These are phyloP conservation scores for Onygenales sp. DNA, from an alignment of 2,329 filamentous ascomycete species.

Conservation along the genomic window DNA sequence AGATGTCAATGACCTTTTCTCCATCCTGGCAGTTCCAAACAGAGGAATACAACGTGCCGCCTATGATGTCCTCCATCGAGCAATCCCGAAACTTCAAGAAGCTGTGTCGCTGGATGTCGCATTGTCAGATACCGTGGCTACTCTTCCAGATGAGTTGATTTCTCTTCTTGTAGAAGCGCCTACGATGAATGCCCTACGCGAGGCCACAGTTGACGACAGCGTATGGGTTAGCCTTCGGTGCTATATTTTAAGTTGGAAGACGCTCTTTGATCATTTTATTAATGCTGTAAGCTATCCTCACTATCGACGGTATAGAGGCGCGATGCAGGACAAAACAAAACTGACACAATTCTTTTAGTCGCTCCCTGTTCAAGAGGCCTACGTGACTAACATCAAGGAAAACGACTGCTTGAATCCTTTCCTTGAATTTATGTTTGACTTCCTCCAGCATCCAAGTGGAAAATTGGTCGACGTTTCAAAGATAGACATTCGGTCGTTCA, in stretches of 20 bases:
- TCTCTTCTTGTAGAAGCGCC: conserved; percentile 74
- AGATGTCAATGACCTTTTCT: conserved; percentile 61
- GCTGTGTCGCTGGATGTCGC: conserved; percentile 69
- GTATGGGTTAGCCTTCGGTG: conserved; percentile 63
- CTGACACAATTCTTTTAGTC: conserved; percentile 37
- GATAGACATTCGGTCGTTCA: conserved; percentile 58
- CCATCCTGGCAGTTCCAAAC: conserved; percentile 66
- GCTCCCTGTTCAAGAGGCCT: conserved; percentile 72
- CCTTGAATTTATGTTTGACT: conserved; percentile 71
- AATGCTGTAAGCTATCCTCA: conserved; percentile 43
- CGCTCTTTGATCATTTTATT: conserved; percentile 78
- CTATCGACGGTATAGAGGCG: background rate
- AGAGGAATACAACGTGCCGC: conserved; percentile 67
- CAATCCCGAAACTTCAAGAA: conserved; percentile 70
- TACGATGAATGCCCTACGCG: conserved; percentile 55
- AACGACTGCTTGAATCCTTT: conserved; percentile 59
- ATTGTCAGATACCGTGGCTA: conserved; percentile 45
- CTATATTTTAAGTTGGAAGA: conserved; percentile 81
- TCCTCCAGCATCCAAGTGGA: conserved; percentile 68
- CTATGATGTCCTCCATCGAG: conserved; percentile 68
- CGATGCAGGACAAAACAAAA: background rate
- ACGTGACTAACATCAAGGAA: conserved; percentile 68
- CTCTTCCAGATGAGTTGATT: conserved; percentile 72
- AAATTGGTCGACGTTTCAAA: conserved; percentile 62
- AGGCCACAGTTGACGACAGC: conserved; percentile 52